Conservation (phyloP, 192 early-diverging fungal species). For the Backusella luteola region DNA sequence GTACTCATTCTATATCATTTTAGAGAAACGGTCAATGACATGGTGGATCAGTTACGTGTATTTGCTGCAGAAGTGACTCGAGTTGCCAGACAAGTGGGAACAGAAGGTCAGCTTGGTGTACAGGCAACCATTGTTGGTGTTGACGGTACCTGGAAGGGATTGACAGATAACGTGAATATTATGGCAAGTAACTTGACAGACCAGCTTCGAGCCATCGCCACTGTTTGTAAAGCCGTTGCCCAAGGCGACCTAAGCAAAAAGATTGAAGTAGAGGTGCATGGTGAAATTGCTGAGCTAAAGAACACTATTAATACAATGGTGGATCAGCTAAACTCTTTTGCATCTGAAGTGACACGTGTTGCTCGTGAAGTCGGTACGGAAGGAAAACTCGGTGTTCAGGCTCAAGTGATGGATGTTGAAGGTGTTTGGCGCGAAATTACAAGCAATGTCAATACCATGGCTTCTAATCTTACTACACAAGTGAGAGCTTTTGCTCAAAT, state of each 20-base stretch:
- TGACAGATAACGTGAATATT: slow-evolving; percentile 56
- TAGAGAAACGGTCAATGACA: slow-evolving; percentile 32
- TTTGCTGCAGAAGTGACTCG: slow-evolving; percentile 62
- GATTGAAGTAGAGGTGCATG: slow-evolving; percentile 48
- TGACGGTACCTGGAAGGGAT: slow-evolving; percentile 51
- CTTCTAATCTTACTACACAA: slow-evolving; percentile 58
- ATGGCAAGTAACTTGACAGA: slow-evolving; percentile 57
- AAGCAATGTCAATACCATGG: slow-evolving; percentile 63
- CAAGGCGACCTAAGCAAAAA: slow-evolving; percentile 46
- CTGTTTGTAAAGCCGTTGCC: slow-evolving; percentile 51
- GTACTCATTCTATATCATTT: too few relatives aligned
- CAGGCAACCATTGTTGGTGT: slow-evolving; percentile 59
- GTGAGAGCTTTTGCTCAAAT: slow-evolving; percentile 68
- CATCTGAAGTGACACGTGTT: slow-evolving; percentile 59
- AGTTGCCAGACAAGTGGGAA: slow-evolving; percentile 58
- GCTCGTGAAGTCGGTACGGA: slow-evolving; percentile 64
- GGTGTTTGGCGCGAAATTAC: slow-evolving; percentile 76
- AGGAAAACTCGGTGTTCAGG: slow-evolving; percentile 74
- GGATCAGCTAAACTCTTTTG: slow-evolving; percentile 55
- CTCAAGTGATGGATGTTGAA: slow-evolving; percentile 67
- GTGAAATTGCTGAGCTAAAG: slow-evolving; percentile 57
- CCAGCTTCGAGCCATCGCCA: slow-evolving; percentile 52
- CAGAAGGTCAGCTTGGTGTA: slow-evolving; percentile 56
- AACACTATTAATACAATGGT: slow-evolving; percentile 63
- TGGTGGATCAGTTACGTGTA: slow-evolving; percentile 55